phyloP scores from a whole-genome alignment of 75 land plant genomes.

The Ceratopteris richardii region DNA sequence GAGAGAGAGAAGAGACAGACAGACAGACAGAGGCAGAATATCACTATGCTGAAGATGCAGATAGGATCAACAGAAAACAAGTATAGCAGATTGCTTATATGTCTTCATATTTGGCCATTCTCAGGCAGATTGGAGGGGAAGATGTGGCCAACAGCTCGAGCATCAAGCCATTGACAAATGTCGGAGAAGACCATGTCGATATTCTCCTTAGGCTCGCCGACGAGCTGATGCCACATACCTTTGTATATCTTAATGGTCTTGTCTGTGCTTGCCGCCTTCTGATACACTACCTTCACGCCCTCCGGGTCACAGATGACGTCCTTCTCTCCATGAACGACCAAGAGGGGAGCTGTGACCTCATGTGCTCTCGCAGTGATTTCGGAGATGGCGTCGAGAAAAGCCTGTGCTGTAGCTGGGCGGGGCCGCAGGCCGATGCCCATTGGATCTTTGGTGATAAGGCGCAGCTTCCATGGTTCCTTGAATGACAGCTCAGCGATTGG shows the following conservation, averaged over 20 bases:
- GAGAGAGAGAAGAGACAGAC: too few relatives aligned
- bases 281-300: constrained; percentile 58
- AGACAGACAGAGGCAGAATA: too few relatives aligned
- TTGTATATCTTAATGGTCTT: constrained; percentile 68
- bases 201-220: constrained; percentile 76
- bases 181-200: constrained; percentile 66
- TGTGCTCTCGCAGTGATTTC: constrained; percentile 17
- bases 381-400: constrained; percentile 13
- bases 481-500: constrained; percentile 61
- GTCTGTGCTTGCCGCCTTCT: constrained; percentile 53
- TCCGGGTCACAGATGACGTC: constrained; percentile 85
- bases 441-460: constrained; percentile 61
- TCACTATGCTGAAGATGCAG: too few relatives aligned
- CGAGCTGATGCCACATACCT: constrained; percentile 91
- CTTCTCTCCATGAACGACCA: constrained; percentile 74
- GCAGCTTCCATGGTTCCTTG: constrained; percentile 83
- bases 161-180: constrained; percentile 46
- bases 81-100: too few relatives aligned
- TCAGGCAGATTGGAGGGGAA: too few relatives aligned
- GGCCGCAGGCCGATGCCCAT: constrained; percentile 30
- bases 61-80: too few relatives aligned
- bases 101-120: too few relatives aligned
- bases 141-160: constrained; percentile 7
- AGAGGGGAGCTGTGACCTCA: constrained; percentile 55
- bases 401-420: constrained; percentile 24